Evolutionary conservation across 2,329 filamentous ascomycete genomes (phyloP), one percentile per base, ranked within the genome.

Genomic region (Rugonectria rugulosa): DNA sequence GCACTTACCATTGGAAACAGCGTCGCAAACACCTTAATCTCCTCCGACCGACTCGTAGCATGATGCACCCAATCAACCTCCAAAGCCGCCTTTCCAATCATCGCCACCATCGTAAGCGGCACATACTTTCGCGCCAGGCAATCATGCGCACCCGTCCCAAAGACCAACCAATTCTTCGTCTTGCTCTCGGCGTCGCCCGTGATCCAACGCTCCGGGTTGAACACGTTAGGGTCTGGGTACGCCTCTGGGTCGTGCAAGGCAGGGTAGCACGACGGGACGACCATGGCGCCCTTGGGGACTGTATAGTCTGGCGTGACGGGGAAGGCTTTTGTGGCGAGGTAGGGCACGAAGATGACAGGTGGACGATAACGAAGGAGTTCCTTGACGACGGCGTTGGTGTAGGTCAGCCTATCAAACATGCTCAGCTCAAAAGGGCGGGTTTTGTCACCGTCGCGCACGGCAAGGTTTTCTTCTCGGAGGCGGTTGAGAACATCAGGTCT

Each of bases 291-390:
- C 56, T 79, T 81, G 1, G 79, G 78, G 0, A 79, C 77, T 0
- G 79, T 83, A 54, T 83, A 83, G 7, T 67, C 61, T 0, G 75
- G 69, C 0, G 79, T 81, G 24, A 82, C 68, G 0, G 79, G 77
- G 48, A 83, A 83, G 11, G 68, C 58, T 50, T 77, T 79, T 1
- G 73, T 80, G 0, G 79, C 77, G 1, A 79, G 70, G 36, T 83
- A 83, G 0, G 81, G 81, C 0, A 83, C 80, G 50, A 83, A 80
- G 48, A 83, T 83, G 36, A 83, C 81, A 0, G 81, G 81, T 1
- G 81, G 81, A 0, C 80, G 66, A 60, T 81, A 70, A 29, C 81
- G 80, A 12, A 83, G 78, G 2, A 81, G 72, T 58, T 83, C 81
- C 57, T 82, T 83, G 53, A 83, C 70, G 1, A 83, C 80, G 3